These are phyloP conservation scores for Rhizopogon rudus DNA, from an alignment of 768 basidiomycete species.

Conservation along the genomic window DNA sequence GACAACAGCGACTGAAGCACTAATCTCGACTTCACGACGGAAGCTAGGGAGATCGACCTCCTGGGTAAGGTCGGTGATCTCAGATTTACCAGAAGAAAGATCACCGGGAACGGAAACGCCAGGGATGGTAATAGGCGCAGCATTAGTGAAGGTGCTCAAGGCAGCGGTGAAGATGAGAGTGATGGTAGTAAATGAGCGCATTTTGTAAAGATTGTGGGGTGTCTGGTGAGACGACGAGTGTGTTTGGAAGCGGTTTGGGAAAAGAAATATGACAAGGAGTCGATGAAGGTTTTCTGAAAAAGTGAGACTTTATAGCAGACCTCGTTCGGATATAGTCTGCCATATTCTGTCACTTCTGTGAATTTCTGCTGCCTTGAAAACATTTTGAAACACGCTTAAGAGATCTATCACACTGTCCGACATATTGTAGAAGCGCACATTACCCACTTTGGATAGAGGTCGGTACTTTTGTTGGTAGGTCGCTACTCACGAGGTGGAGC, in stretches of 20 bases:
- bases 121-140: conserved; percentile 18
- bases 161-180: conserved; percentile 21
- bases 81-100: background rate
- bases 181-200: conserved; percentile 30
- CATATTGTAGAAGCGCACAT: background rate
- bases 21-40: background rate
- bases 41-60: background rate
- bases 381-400: background rate
- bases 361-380: background rate
- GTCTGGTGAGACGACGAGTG: conserved; percentile 18
- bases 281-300: conserved; percentile 5
- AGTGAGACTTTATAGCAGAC: conserved; percentile 14
- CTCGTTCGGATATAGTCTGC: background rate
- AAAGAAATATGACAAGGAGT: conserved; percentile 15
- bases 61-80: background rate
- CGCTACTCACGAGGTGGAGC: conserved; percentile 13
- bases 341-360: background rate
- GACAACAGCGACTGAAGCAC: conserved; percentile 21
- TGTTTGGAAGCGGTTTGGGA: conserved; percentile 1
- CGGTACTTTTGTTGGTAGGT: background rate
- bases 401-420: background rate
- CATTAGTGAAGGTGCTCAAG: conserved; percentile 23
- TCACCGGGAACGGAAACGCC: conserved; percentile 11
- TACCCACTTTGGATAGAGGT: conserved; percentile 8
- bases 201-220: conserved; percentile 30